These are phyloP conservation scores for Leishmania mexicana DNA, from an alignment of 208 protist genomes.

Conservation along the genomic window DNA sequence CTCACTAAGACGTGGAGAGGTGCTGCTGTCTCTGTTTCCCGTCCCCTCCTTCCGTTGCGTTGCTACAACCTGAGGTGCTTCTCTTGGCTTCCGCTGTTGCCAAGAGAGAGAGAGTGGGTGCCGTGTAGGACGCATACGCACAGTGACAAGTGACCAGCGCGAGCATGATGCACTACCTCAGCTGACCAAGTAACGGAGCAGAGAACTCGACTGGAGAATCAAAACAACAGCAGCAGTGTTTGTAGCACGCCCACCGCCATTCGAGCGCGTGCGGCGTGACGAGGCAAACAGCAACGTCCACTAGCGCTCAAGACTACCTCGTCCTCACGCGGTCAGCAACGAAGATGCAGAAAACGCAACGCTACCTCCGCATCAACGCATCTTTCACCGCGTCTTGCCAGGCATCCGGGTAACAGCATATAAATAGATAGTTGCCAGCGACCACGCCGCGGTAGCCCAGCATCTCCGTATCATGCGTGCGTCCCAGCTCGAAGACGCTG, in stretches of 20 bases:
- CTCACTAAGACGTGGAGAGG: not conserved
- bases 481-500: not conserved
- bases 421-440: conserved; percentile 30
- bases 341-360: not conserved
- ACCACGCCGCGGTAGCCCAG: conserved; percentile 27
- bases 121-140: not conserved
- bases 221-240: not conserved
- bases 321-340: not conserved
- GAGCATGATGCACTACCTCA: not conserved
- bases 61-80: not conserved
- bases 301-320: not conserved
- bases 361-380: not conserved
- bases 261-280: not conserved
- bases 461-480: conserved; percentile 3
- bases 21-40: not conserved
- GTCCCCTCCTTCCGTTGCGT: not conserved
- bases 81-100: not conserved
- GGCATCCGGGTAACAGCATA: conserved; percentile 33
- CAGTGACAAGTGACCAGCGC: not conserved
- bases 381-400: conserved; percentile 5
- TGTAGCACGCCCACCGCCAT: not conserved
- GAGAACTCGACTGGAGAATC: not conserved
- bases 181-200: not conserved
- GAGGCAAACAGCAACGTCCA: not conserved
- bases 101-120: not conserved